These are phyloP conservation scores for Suillus discolor DNA, from an alignment of 768 basidiomycete genomes.

Conservation along the genomic window DNA sequence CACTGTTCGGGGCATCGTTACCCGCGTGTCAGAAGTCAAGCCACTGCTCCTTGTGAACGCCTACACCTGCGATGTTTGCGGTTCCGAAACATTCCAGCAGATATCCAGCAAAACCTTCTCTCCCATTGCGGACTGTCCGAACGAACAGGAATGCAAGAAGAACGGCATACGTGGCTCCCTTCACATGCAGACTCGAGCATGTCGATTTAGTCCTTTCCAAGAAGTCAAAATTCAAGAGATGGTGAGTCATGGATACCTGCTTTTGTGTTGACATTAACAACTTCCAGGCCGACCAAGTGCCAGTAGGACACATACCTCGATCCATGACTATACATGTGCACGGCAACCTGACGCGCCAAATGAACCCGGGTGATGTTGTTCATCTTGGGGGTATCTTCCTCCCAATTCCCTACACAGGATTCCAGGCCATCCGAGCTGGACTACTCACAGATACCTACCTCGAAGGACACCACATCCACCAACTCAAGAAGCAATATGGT, in stretches of 20 bases:
- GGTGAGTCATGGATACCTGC: conserved; percentile 46
- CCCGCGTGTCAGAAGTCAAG: conserved; percentile 98
- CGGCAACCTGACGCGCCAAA: conserved; percentile 83
- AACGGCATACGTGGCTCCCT: conserved; percentile 88
- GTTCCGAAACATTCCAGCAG: conserved; percentile 98
- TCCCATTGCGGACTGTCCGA: conserved; percentile 88
- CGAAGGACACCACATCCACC: conserved; percentile 86
- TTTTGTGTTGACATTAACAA: conserved; percentile 10
- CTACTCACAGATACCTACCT: conserved; percentile 97
- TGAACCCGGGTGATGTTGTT: conserved; percentile 96
- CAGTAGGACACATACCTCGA: conserved; percentile 97
- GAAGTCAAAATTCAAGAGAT: conserved; percentile 99
- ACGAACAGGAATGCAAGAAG: conserved; percentile 80
- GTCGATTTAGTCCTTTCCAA: conserved; percentile 97
- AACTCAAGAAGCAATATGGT: conserved; percentile 96
- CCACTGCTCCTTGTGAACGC: conserved; percentile 96
- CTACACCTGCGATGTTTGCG: conserved; percentile 97
- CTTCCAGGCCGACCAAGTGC: conserved; percentile 92
- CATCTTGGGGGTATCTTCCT: conserved; percentile 97
- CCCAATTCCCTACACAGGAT: conserved; percentile 96
- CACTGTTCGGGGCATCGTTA: conserved; percentile 97
- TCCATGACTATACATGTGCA: conserved; percentile 97
- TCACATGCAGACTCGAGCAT: conserved; percentile 98
- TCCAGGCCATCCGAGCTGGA: conserved; percentile 95
- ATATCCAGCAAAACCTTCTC: conserved; percentile 90